Base-by-base conservation (phyloP, 169 alveolate genomes). In the Cryptosporidium sp. region DNA sequence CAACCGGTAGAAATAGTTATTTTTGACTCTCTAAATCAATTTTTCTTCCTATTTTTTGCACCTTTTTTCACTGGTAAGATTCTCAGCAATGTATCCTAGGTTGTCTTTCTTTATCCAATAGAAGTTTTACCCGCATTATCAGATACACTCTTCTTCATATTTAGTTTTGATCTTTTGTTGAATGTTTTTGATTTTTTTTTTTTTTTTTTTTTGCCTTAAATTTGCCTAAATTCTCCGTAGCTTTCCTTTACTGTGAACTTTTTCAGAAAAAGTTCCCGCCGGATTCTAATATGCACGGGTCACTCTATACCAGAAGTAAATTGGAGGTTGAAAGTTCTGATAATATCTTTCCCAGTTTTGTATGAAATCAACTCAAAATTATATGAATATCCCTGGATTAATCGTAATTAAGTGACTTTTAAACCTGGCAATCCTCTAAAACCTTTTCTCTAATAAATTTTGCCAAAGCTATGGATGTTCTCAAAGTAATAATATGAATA, bases 401-500 rank as follows among this genome's bases (percentile, higher is more conserved):
- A 14, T 56, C 10, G 5, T 9, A 3, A 1, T 7, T 56, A 56
- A 10, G 4, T 21, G 29, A n/a, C 35, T 56, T n/a, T 56, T 2
- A 16, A 23, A 14, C n/a, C 23, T 23, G 26, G 0, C 23, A 21
- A 14, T 12, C 12, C 10, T 45, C 2, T 2, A 26, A 18, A 6
- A 16, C 21, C 31, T 73, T 58, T 52, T 69, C 58, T 70, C 53
- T 58, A 37, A 39, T 37, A 37, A 37, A 37, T 52, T 56, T 73
- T 48, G 16, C 16, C 12, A 42, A 42, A 12, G 48, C 14, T 42
- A 71, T 51, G 42, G 42, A 51, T 16, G 31, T 9, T 31, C 8
- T 18, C n/a, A 18, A 51, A 35, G 51, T n/a, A 12, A 1, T n/a
- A 71, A 71, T 51, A 71, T 71, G 85, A 52, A 71, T 31, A 52